Conservation (phyloP, 371 early-diverging fungal genomes). For the Globomyces sp. region DNA sequence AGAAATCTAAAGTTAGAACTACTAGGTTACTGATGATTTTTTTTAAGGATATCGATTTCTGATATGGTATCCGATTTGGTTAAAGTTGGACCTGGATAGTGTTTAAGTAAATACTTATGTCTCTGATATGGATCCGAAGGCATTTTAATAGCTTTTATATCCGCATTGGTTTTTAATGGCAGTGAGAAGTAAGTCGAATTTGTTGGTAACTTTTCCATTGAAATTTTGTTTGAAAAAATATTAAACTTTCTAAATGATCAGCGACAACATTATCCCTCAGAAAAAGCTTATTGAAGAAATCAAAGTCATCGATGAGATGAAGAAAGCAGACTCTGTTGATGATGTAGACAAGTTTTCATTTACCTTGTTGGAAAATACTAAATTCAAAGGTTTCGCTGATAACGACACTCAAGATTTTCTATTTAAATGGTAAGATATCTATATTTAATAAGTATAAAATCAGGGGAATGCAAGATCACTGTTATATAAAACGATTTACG, state of each 20-base stretch:
- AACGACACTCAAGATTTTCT: slow-evolving; percentile 40
- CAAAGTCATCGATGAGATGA: background rate
- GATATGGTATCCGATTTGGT: slow-evolving; percentile 28
- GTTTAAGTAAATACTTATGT: slow-evolving; percentile 57
- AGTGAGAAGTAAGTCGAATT: slow-evolving; percentile 15
- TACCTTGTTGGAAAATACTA: slow-evolving; percentile 25
- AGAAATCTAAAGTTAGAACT: slow-evolving; percentile 33
- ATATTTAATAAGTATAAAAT: too few species aligned
- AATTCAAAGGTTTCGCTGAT: slow-evolving; percentile 33
- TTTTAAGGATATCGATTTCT: slow-evolving; percentile 58
- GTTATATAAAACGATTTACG: slow-evolving; percentile 39
- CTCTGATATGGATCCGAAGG: slow-evolving; percentile 27
- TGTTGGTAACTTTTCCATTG: slow-evolving; percentile 8
- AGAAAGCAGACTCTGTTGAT: background rate
- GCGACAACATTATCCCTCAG: background rate
- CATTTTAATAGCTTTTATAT: background rate
- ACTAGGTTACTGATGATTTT: slow-evolving; percentile 50
- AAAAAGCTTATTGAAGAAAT: background rate
- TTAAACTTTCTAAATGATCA: background rate
- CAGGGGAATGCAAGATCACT: slow-evolving; percentile 47
- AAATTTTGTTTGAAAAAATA: slow-evolving; percentile 3
- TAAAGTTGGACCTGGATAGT: slow-evolving; percentile 48
- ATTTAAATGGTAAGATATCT: slow-evolving; percentile 43
- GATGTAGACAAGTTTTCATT: slow-evolving; percentile 28
- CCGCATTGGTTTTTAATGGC: background rate